phyloP scores from a whole-genome alignment of 169 alveolate genomes.

The Plasmodium cynomolgi region DNA sequence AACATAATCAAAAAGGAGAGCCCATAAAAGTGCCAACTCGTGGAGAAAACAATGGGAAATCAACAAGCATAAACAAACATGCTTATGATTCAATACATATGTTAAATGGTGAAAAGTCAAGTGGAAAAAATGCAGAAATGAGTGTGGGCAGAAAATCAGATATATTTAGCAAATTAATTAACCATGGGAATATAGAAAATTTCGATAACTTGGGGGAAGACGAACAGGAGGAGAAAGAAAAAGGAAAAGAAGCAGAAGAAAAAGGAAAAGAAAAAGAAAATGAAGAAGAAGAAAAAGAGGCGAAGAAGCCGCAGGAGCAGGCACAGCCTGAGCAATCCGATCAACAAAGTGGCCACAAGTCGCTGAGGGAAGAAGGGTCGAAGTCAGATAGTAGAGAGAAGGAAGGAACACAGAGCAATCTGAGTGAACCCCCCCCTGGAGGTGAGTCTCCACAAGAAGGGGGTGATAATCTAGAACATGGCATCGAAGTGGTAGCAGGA shows the following conservation, averaged over 20 bases:
- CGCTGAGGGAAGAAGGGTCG: not conserved
- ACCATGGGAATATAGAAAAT: not conserved
- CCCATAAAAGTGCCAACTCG: not conserved
- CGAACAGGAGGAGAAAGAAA: not conserved
- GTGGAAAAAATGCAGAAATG: not conserved
- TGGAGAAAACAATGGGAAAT: not conserved
- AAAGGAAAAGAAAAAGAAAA: not conserved
- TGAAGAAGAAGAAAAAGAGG: not conserved
- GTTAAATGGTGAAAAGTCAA: not conserved
- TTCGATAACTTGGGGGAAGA: not conserved
- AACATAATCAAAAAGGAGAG: not conserved
- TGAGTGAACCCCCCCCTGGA: not conserved
- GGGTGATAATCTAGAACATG: not conserved
- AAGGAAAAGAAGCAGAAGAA: not conserved
- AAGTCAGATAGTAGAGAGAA: not conserved
- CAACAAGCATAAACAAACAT: not conserved
- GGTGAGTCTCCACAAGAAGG: too few relatives aligned
- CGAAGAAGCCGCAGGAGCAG: not conserved
- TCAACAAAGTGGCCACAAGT: not conserved
- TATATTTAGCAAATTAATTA: not conserved
- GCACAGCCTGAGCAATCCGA: too few relatives aligned
- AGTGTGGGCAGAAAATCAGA: not conserved
- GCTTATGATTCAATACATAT: not conserved
- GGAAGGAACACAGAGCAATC: not conserved
- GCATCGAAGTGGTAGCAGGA: not conserved